These are phyloP conservation scores for Purpureocillium lavendulum DNA, from an alignment of 2,329 filamentous ascomycete genomes.

Conservation along the genomic window DNA sequence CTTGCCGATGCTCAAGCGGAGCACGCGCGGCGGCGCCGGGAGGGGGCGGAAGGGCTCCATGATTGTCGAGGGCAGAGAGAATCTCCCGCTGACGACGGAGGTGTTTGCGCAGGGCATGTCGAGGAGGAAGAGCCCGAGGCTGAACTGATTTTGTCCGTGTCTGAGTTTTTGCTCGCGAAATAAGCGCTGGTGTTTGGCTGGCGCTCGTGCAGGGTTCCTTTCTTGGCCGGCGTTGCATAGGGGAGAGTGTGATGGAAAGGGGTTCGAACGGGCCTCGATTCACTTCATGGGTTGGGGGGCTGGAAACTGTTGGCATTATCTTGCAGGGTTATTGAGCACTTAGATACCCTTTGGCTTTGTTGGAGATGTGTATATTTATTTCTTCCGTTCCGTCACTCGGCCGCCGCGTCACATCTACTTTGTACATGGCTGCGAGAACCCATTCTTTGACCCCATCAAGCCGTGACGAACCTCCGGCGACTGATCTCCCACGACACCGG, in stretches of 20 bases:
- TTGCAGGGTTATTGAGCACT: constrained; percentile 3
- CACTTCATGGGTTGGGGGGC: constrained; percentile 5
- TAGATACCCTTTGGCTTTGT: constrained; percentile 7
- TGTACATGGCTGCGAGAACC: no score
- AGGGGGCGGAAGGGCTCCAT: constrained; percentile 23
- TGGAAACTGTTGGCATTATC: background rate
- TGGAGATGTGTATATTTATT: constrained; percentile 1
- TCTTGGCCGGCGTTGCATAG: background rate
- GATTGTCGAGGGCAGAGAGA: constrained; percentile 40
- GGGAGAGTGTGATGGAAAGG: no score
- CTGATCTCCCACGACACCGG: no score
- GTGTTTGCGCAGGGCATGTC: constrained; percentile 35
- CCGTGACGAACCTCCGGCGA: no score
- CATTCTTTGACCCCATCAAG: no score
- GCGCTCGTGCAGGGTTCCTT: background rate
- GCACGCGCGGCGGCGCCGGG: constrained; percentile 24
- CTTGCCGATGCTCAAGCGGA: constrained; percentile 40
- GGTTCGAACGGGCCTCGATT: background rate
- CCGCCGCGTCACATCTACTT: no score
- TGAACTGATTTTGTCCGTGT: constrained; percentile 22
- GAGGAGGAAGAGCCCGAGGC: constrained; percentile 47
- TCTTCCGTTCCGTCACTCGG: no score
- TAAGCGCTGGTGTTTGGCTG: background rate
- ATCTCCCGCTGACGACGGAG: constrained; percentile 30
- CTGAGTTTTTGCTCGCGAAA: background rate